phyloP scores from a whole-genome alignment of 352 stramenopile genomes.

The Thalassiosira sp. region DNA sequence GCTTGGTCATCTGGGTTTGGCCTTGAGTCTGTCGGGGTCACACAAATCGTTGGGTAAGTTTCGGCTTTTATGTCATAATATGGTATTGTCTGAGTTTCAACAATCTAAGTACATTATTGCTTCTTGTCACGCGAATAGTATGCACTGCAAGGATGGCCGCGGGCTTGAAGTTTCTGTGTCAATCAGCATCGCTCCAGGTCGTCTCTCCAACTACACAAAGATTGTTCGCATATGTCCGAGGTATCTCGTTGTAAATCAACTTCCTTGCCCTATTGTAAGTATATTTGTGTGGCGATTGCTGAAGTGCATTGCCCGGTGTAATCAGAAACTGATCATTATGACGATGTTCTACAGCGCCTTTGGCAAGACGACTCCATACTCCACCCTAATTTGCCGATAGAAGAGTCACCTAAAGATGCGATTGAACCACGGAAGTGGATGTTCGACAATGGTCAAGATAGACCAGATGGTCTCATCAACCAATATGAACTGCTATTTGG shows the following conservation, averaged over 20 bases:
- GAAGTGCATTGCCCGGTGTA: constrained; percentile 14
- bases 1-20: constrained; percentile 87
- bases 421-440: constrained; percentile 67
- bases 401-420: constrained; percentile 39
- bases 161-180: constrained; percentile 85
- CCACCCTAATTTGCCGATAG: constrained; percentile 56
- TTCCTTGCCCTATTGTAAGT: constrained; percentile 73
- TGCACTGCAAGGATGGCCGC: constrained; percentile 81
- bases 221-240: constrained; percentile 87
- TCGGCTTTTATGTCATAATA: not conserved
- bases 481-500: constrained; percentile 80
- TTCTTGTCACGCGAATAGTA: constrained; percentile 37
- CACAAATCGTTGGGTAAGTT: constrained; percentile 83
- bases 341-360: constrained; percentile 42
- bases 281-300: constrained; percentile 35
- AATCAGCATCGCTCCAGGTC: constrained; percentile 84
- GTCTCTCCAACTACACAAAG: constrained; percentile 86
- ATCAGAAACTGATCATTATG: constrained; percentile 1
- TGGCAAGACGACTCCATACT: constrained; percentile 82
- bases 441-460: constrained; percentile 38
- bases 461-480: constrained; percentile 48
- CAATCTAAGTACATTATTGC: not conserved
- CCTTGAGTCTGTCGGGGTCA: constrained; percentile 86
- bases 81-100: too few relatives aligned
- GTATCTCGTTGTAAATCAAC: constrained; percentile 86